These are phyloP conservation scores for Centella asiatica DNA, from an alignment of 129 eudicot genomes.

Conservation along the genomic window DNA sequence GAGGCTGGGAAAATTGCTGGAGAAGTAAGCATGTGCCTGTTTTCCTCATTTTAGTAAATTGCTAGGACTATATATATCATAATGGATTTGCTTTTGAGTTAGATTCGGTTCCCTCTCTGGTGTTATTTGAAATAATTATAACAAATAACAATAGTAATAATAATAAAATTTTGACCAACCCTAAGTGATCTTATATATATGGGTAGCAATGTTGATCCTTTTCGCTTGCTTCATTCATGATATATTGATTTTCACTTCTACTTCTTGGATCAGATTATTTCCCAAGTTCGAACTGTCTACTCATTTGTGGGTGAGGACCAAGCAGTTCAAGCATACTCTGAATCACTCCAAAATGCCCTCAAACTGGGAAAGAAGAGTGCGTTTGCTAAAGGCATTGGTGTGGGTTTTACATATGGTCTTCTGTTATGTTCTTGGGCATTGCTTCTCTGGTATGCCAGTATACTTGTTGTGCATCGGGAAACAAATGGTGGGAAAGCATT, in stretches of 20 bases:
- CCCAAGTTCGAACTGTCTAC: conserved; percentile 73
- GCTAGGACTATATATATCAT: no score
- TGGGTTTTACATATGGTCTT: conserved; percentile 72
- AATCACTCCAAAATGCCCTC: conserved; percentile 62
- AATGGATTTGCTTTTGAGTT: no score
- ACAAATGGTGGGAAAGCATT: conserved; percentile 82
- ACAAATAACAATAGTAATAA: no score
- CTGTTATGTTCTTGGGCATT: conserved; percentile 77
- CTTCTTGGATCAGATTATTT: conserved; percentile 45
- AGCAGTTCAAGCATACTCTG: conserved; percentile 52
- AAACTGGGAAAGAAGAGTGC: conserved; percentile 64
- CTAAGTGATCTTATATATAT: no score
- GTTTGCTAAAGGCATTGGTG: conserved; percentile 68
- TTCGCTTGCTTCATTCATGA: neutral
- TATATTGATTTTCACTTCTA: neutral
- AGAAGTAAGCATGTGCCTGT: conserved; percentile 37
- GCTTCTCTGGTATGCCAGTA: conserved; percentile 87
- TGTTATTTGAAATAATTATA: no score
- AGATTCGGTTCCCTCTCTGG: no score
- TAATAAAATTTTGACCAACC: no score
- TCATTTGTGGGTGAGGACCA: conserved; percentile 71
- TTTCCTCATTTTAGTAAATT: no score
- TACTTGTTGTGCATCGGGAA: conserved; percentile 52
- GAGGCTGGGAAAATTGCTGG: conserved; percentile 82
- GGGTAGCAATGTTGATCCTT: neutral